These are phyloP conservation scores for Fraxinus sp. DNA, from an alignment of 305 asterid genomes.

Conservation along the genomic window DNA sequence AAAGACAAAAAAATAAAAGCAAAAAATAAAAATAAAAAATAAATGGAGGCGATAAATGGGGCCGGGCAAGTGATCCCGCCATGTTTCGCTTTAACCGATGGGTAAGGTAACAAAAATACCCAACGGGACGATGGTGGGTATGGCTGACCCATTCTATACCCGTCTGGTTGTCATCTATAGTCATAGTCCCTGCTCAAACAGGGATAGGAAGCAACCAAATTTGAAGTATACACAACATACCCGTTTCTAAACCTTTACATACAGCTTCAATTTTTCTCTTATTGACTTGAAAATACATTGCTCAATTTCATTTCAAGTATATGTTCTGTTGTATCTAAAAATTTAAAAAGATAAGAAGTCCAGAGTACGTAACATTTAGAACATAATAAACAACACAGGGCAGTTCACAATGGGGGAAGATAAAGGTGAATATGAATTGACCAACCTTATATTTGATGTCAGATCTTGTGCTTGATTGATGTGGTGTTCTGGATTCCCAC, in stretches of 20 bases:
- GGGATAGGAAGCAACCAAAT: neutral
- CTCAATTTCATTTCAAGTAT: neutral
- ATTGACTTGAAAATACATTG: neutral
- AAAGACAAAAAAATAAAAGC: too few species aligned
- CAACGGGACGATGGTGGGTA: too few species aligned
- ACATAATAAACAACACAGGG: conserved; percentile 17
- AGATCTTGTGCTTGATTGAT: conserved; percentile 53
- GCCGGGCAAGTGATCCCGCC: too few species aligned
- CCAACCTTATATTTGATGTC: conserved; percentile 71
- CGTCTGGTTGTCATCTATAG: too few species aligned
- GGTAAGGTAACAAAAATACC: too few species aligned
- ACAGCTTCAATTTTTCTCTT: neutral
- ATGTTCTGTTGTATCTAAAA: neutral
- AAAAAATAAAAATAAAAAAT: too few species aligned
- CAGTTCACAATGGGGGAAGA: conserved; percentile 21
- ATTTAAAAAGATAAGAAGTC: neutral
- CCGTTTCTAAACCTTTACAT: conserved; percentile 9
- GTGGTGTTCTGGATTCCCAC: conserved; percentile 53
- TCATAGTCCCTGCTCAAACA: neutral
- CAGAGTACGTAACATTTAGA: neutral
- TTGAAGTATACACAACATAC: neutral
- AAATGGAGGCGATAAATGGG: too few species aligned
- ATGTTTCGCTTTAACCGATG: too few species aligned
- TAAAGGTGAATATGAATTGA: conserved; percentile 27
- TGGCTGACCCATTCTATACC: too few species aligned